phyloP scores from a whole-genome alignment of 2,329 filamentous ascomycete genomes.

The Microascus cirrosus region DNA sequence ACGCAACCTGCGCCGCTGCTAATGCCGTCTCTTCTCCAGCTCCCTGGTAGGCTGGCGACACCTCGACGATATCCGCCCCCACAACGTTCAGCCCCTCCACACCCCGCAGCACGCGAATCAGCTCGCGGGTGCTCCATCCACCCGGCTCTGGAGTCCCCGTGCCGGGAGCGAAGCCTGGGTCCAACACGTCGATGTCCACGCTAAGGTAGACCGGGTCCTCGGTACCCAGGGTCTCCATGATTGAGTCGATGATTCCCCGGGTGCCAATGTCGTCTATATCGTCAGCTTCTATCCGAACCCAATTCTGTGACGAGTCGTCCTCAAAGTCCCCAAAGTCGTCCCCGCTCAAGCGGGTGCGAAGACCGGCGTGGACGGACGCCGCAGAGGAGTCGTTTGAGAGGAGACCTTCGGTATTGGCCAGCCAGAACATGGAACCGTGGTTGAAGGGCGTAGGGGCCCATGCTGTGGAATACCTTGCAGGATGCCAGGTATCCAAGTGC shows the following conservation, averaged over 20 bases:
- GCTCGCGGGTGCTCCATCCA: constrained; percentile 81
- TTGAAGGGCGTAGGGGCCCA: too few species aligned
- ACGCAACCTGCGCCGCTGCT: constrained; percentile 70
- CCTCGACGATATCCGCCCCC: constrained; percentile 83
- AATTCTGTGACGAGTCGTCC: too few species aligned
- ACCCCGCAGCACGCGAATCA: constrained; percentile 72
- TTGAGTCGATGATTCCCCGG: constrained; percentile 56
- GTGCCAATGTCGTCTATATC: constrained; percentile 49
- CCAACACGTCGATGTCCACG: constrained; percentile 74
- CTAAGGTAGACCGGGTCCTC: constrained; percentile 71
- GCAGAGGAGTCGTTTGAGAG: too few species aligned
- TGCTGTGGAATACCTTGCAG: too few species aligned
- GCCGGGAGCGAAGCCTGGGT: constrained; percentile 56
- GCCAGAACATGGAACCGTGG: too few species aligned
- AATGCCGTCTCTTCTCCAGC: constrained; percentile 66
- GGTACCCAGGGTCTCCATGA: constrained; percentile 60
- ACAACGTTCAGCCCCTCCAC: constrained; percentile 77
- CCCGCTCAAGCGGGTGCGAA: too few species aligned
- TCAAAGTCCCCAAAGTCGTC: too few species aligned
- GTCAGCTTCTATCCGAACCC: too few species aligned
- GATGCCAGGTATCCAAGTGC: too few species aligned
- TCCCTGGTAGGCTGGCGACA: constrained; percentile 71
- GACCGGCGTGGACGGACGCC: too few species aligned
- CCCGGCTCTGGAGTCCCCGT: constrained; percentile 86
- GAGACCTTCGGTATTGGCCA: too few species aligned